A percentile compares a stretch with the other conserved stretches of the same genome.
Conservation (phyloP, 371 early-diverging fungal genomes). For the Mucor racemosus region DNA sequence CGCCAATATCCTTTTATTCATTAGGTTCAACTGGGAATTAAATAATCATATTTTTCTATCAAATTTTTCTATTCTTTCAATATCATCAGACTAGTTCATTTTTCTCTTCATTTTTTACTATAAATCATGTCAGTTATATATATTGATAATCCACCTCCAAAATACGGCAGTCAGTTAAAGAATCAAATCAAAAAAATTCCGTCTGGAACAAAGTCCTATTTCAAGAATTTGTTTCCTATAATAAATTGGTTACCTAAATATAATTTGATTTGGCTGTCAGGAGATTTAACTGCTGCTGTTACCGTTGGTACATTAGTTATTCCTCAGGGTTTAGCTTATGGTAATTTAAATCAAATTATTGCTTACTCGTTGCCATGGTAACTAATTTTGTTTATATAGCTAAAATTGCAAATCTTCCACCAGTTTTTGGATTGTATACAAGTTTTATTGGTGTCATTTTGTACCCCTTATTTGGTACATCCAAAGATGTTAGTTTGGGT, state of each 20-base stretch:
- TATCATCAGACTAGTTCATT: neutral
- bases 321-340: conserved; percentile 86
- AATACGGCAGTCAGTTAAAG: conserved; percentile 16
- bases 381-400: conserved; percentile 40
- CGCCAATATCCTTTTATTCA: neutral
- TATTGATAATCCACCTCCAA: conserved; percentile 21
- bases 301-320: conserved; percentile 78
- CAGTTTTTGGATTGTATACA: conserved; percentile 87
- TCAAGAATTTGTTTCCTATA: conserved; percentile 62
- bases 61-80: neutral
- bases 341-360: conserved; percentile 15
- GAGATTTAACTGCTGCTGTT: conserved; percentile 75
- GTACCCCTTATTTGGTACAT: conserved; percentile 83
- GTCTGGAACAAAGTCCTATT: conserved; percentile 26
- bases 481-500: conserved; percentile 88
- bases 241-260: conserved; percentile 73
- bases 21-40: neutral
- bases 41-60: too few relatives aligned
- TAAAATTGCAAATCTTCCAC: conserved; percentile 81
- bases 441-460: conserved; percentile 78
- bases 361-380: neutral
- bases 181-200: conserved; percentile 14
- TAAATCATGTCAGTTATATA: conserved; percentile 21
- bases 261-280: conserved; percentile 70
- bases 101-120: neutral